A percentile compares a stretch with the other conserved stretches of the same genome.
Conservation (phyloP, 768 basidiomycete genomes). For the Calocera viscosa region DNA sequence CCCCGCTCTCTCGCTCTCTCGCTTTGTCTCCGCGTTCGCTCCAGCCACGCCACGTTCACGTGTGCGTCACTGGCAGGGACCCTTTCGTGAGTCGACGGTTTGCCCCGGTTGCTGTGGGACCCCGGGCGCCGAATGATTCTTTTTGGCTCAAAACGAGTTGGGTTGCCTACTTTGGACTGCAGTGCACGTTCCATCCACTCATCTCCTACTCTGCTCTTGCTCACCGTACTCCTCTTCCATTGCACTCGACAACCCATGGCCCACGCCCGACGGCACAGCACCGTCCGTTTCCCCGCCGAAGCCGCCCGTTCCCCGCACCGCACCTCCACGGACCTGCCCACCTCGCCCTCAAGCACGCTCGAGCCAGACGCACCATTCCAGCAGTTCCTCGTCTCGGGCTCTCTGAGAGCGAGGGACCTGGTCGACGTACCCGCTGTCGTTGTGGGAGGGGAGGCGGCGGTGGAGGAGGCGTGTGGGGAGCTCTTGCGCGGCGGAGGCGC, state of each 20-base stretch:
- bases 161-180: no score
- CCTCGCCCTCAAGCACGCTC: not conserved
- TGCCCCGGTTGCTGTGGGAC: no score
- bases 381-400: not conserved
- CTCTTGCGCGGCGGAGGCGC: slow-evolving; percentile 19
- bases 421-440: slow-evolving; percentile 36
- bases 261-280: not conserved
- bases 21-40: no score
- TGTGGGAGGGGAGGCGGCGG: slow-evolving; percentile 57
- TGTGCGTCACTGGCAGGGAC: no score
- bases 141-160: no score
- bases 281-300: not conserved
- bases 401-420: not conserved
- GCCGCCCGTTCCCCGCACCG: not conserved
- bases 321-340: not conserved
- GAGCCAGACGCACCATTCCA: not conserved
- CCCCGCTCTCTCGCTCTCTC: no score
- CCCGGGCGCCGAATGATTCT: no score
- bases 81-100: no score
- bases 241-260: not conserved
- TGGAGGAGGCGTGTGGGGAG: slow-evolving; percentile 75
- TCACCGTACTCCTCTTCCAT: not conserved
- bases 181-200: not conserved
- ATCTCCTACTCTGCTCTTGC: not conserved
- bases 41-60: no score